Evolutionary conservation across 495 filamentous ascomycete genomes (phyloP).

Genomic region (Pseudomonodictys pantanalensis): DNA sequence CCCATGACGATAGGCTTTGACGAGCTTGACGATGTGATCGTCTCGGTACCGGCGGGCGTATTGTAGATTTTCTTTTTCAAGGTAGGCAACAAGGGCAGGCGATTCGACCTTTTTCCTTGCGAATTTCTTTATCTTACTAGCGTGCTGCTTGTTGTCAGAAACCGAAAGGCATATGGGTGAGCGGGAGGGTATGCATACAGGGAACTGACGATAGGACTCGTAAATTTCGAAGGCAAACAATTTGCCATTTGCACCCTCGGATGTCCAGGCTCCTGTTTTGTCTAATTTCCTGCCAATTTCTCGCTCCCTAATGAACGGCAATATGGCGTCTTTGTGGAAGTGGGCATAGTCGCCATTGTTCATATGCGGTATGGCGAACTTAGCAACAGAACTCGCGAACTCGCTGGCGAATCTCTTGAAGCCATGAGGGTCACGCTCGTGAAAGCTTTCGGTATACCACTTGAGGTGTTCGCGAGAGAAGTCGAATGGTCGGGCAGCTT

Average conservation of each 20-base stretch:
- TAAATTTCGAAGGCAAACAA: conserved; percentile 24
- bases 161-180: not conserved
- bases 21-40: conserved; percentile 24
- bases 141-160: conserved; percentile 2
- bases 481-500: not conserved
- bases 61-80: conserved; percentile 16
- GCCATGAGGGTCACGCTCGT: not conserved
- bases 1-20: conserved; percentile 25
- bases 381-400: not conserved
- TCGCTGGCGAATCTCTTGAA: conserved; percentile 5
- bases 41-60: not conserved
- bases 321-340: not conserved
- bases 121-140: conserved; percentile 7
- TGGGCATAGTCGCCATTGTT: conserved; percentile 5
- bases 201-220: conserved; percentile 11
- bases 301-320: conserved; percentile 17
- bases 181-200: not conserved
- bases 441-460: not conserved
- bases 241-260: conserved; percentile 18
- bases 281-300: conserved; percentile 12
- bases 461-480: conserved; percentile 1
- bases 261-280: conserved; percentile 5
- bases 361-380: conserved; percentile 19
- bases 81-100: not conserved
- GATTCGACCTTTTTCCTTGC: conserved; percentile 23